Evolutionary conservation across 768 basidiomycete species (phyloP), one percentile per base, ranked within the genome.

Genomic region (Trametes cingulata): DNA sequence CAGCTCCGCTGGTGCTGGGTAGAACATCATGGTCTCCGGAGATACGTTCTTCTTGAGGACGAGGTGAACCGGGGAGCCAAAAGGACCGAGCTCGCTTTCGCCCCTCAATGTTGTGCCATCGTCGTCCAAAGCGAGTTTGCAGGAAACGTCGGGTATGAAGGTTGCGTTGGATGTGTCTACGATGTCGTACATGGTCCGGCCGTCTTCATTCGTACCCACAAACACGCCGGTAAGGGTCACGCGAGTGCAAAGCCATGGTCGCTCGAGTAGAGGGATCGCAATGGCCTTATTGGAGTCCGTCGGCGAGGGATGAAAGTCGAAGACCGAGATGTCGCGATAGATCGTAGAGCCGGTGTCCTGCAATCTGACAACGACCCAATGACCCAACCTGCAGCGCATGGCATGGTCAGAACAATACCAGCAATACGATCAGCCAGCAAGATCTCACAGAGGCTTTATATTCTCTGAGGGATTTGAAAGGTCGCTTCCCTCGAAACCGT

Each of bases 1-100:
- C 27, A 72, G 51, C 12, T 58, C 66, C 2, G 48, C 39, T 24
- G 68, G 68, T 1, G 69, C 45, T 2, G 74, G 74, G 57, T 68
- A 71, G 60, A 67, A 70, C 20, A 65, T 56, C 57, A 74, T 63
- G 39, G 69, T 33, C 17, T 71, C 69, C 0, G 70, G 65, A 1
- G 68, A 17, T 3, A 24, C 10, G 2, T 13, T 22, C 19, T 54
- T 53, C 45, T 54, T 60, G 46, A 60, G 2, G 17, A 53, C 40
- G 12, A 49, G 29, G 6, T 10, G 49, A n/a, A 29, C 6, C 15
- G 15, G 0, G 41, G n/a, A 7, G 20, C 14, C n/a, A 33, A 20
- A 12, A 3, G 33, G 39, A 14, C 15, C 35, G 22, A 6, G 29
- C 20, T 36, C 39, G 2, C 15, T 19, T 12, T 37, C 45, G 4